Conservation (phyloP, 768 basidiomycete genomes). For the Hygrophorus russula region DNA sequence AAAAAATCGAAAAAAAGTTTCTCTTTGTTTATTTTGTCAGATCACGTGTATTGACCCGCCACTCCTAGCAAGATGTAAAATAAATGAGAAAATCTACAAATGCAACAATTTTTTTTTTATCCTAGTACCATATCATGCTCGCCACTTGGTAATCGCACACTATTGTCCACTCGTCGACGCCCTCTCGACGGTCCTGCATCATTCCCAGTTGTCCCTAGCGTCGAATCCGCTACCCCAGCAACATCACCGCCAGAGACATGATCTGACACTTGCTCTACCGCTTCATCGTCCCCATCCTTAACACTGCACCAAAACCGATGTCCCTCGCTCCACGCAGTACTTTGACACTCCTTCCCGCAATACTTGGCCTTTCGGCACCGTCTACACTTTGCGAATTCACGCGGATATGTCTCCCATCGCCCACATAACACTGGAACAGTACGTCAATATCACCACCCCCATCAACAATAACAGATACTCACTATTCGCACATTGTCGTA, state of each 20-base stretch:
- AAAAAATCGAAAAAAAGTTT: not conserved
- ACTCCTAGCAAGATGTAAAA: not conserved
- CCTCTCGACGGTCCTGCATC: conserved; percentile 1
- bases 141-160: not conserved
- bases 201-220: not conserved
- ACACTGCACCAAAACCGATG: conserved; percentile 92
- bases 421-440: conserved; percentile 73
- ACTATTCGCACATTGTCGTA: conserved; percentile 97
- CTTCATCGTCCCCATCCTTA: conserved; percentile 39
- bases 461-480: conserved; percentile 18
- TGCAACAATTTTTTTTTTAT: conserved; percentile 1
- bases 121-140: conserved; percentile 7
- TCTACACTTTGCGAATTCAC: conserved; percentile 95
- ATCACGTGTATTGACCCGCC: too few species aligned
- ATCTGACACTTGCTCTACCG: not conserved
- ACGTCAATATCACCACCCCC: not conserved
- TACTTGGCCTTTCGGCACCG: conserved; percentile 97
- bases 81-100: not conserved
- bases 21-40: too few species aligned
- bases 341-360: conserved; percentile 95
- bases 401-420: conserved; percentile 82
- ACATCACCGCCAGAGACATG: not conserved
- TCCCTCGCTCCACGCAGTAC: conserved; percentile 92
- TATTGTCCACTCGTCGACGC: not conserved
- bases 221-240: not conserved